A percentile compares a stretch with the other conserved stretches of the same genome.
Conservation (phyloP, 768 basidiomycete genomes). For the Russula sp. region DNA sequence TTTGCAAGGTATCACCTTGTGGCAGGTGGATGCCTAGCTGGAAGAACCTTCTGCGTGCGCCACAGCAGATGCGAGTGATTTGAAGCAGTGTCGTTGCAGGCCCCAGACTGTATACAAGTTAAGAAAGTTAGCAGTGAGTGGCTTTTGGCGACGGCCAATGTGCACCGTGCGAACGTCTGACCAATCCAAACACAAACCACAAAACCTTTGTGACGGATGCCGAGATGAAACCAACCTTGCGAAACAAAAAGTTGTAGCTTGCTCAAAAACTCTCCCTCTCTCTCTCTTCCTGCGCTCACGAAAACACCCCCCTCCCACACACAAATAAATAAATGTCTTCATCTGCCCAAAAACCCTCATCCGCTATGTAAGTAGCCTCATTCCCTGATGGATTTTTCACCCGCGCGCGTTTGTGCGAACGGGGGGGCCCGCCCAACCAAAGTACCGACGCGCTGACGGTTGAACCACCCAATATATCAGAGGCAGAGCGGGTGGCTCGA, state of each 20-base stretch:
- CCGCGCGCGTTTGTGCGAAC: background rate
- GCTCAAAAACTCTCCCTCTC: background rate
- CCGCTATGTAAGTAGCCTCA: background rate
- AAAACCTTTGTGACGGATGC: too few relatives aligned
- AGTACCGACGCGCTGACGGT: background rate
- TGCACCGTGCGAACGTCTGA: slow-evolving; percentile 9
- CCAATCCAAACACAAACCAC: background rate
- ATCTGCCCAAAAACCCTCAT: too few relatives aligned
- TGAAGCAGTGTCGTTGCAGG: background rate
- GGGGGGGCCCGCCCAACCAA: background rate
- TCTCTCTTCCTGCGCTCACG: too few relatives aligned
- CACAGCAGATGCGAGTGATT: background rate
- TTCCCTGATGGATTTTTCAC: background rate
- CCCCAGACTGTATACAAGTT: too few relatives aligned
- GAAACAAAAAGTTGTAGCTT: background rate
- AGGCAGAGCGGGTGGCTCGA: background rate
- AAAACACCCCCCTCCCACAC: too few relatives aligned
- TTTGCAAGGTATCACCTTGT: too few relatives aligned
- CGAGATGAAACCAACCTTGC: too few relatives aligned
- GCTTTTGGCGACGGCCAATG: background rate
- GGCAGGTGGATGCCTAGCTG: too few relatives aligned
- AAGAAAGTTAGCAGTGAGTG: too few relatives aligned
- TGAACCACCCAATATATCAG: background rate
- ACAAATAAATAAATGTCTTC: too few relatives aligned
- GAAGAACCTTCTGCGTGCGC: too few relatives aligned